Percentiles rank a stretch among this genome's conserved stretches.
Conservation (phyloP, 2,329 filamentous ascomycete species). For the Davidsoniella australis region DNA sequence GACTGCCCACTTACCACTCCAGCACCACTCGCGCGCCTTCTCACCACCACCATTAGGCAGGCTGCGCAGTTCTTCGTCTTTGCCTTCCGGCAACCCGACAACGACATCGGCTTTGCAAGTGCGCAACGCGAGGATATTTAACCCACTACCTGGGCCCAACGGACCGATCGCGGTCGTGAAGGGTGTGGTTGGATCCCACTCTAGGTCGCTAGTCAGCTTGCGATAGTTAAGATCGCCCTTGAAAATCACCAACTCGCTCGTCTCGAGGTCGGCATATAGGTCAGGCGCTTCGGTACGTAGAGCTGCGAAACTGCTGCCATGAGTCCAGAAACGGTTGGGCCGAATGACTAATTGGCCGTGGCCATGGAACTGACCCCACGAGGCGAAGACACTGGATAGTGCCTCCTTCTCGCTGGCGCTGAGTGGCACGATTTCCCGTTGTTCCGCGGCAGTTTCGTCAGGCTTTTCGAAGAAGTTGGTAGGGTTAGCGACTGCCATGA, state of each 20-base stretch:
- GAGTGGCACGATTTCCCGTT: slow-evolving; percentile 27
- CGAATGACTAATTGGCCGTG: slow-evolving; percentile 73
- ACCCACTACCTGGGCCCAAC: slow-evolving; percentile 60
- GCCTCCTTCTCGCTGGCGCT: slow-evolving; percentile 49
- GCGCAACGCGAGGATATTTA: slow-evolving; percentile 72
- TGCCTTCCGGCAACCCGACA: slow-evolving; percentile 65
- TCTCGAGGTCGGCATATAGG: slow-evolving; percentile 60
- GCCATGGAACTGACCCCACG: slow-evolving; percentile 64
- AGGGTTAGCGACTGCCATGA: slow-evolving; percentile 63
- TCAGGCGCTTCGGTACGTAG: slow-evolving; percentile 51
- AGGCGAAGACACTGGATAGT: slow-evolving; percentile 59
- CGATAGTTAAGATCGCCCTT: slow-evolving; percentile 96
- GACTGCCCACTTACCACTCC: slow-evolving; percentile 95
- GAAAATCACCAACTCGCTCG: slow-evolving; percentile 79
- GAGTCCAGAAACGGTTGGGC: slow-evolving; percentile 84
- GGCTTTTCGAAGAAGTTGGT: slow-evolving; percentile 61
- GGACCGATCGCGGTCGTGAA: slow-evolving; percentile 76
- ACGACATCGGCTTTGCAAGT: slow-evolving; percentile 97
- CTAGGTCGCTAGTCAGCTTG: slow-evolving; percentile 72
- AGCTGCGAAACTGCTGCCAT: slow-evolving; percentile 74
- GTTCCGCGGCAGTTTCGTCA: slow-evolving; percentile 38
- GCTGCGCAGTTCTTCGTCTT: slow-evolving; percentile 62
- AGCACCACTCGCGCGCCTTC: slow-evolving; percentile 71
- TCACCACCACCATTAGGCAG: slow-evolving; percentile 56
- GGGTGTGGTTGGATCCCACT: slow-evolving; percentile 75